These are phyloP conservation scores for Verruconis gallopava DNA, from an alignment of 2,329 filamentous ascomycete species.

Conservation along the genomic window DNA sequence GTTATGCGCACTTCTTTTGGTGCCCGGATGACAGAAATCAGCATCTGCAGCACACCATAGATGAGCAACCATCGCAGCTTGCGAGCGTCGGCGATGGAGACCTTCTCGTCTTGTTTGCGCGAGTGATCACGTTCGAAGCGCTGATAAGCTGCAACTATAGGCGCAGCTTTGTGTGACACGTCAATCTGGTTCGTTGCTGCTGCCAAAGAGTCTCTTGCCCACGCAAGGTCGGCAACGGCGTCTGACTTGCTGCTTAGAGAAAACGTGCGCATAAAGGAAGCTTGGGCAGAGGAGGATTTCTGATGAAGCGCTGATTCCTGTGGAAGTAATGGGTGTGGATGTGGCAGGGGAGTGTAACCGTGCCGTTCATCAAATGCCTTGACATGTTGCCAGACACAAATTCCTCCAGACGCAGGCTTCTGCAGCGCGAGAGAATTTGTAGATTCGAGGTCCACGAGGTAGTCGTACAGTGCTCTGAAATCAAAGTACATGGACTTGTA, in stretches of 20 bases:
- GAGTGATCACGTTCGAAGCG: conserved; percentile 52
- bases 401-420: conserved; percentile 47
- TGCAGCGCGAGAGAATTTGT: conserved; percentile 38
- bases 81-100: conserved; percentile 52
- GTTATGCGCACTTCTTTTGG: conserved; percentile 49
- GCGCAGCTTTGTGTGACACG: conserved; percentile 24
- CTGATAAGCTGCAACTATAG: conserved; percentile 54
- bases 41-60: conserved; percentile 60
- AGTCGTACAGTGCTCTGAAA: conserved; percentile 57
- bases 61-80: conserved; percentile 70
- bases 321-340: conserved; percentile 57
- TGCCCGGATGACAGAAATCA: conserved; percentile 48
- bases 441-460: conserved; percentile 52
- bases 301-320: conserved; percentile 22
- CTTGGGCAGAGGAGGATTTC: conserved; percentile 23
- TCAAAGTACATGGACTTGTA: conserved; percentile 53
- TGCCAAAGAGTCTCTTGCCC: conserved; percentile 39
- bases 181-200: conserved; percentile 35
- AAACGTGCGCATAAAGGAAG: conserved; percentile 7
- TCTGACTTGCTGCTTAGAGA: conserved; percentile 19
- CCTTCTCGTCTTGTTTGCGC: conserved; percentile 40
- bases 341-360: conserved; percentile 44
- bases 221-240: conserved; percentile 24
- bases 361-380: conserved; percentile 52
- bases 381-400: conserved; percentile 58